Percentiles rank a stretch among this genome's conserved stretches.
Evolutionary conservation across 2,329 filamentous ascomycete species (phyloP).

Genomic region (Penicillium brevicompactum): DNA sequence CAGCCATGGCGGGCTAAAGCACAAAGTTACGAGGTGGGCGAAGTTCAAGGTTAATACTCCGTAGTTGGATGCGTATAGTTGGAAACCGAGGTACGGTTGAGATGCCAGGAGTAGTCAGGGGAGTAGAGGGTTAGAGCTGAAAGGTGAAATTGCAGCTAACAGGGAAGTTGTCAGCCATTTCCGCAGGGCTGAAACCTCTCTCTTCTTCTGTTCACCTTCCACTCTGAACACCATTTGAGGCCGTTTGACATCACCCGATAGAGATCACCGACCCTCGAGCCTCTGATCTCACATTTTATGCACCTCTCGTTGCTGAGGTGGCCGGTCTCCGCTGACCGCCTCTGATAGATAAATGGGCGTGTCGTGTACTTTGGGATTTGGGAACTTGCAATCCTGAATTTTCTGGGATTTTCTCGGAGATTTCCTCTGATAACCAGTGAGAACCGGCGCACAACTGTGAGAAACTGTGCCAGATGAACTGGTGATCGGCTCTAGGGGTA

Average conservation of each 20-base stretch:
- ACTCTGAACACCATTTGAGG: too few relatives aligned
- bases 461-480: not conserved
- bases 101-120: too few relatives aligned
- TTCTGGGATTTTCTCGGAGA: too few relatives aligned
- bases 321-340: not conserved
- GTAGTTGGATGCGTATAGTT: too few relatives aligned
- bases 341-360: not conserved
- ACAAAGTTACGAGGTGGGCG: not conserved
- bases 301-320: not conserved
- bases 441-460: too few relatives aligned
- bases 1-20: constrained; percentile 20
- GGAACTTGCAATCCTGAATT: too few relatives aligned
- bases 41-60: too few relatives aligned
- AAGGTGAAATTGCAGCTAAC: not conserved
- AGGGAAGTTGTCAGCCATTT: not conserved
- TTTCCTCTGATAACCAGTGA: too few relatives aligned
- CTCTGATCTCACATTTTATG: not conserved
- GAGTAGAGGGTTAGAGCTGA: not conserved
- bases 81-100: too few relatives aligned
- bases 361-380: not conserved
- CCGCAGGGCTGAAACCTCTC: not conserved
- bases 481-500: not conserved
- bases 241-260: not conserved
- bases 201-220: too few relatives aligned
- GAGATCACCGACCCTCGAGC: not conserved